Percentiles rank a stretch among this genome's conserved stretches.
phyloP scores from a whole-genome alignment of 78 protist genomes.

The Anaeramoeba flamelloides region DNA sequence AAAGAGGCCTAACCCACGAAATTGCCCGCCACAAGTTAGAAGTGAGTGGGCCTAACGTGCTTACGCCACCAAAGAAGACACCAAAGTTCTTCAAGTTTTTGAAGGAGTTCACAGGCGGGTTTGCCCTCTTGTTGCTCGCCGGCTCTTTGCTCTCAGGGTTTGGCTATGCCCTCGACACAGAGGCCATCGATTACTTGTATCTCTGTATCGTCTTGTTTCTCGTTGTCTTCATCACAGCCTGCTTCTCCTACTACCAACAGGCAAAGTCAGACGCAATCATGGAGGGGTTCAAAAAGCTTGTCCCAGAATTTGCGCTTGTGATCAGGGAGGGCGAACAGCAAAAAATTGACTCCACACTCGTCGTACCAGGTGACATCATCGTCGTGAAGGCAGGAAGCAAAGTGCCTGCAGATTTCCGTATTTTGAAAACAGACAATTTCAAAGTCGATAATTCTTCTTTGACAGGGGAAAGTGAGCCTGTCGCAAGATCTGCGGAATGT shows the following conservation, averaged over 20 bases:
- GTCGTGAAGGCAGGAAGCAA: slow-evolving; percentile 45
- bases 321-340: slow-evolving; percentile 27
- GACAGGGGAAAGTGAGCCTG: slow-evolving; percentile 86
- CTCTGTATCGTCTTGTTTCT: slow-evolving; percentile 53
- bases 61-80: neutral
- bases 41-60: neutral
- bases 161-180: neutral
- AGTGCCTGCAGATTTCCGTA: slow-evolving; percentile 37
- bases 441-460: slow-evolving; percentile 43
- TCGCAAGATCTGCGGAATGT: slow-evolving; percentile 24
- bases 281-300: slow-evolving; percentile 45
- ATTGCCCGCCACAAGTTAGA: neutral
- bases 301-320: slow-evolving; percentile 43
- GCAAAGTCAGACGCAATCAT: slow-evolving; percentile 45
- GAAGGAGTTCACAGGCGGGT: neutral
- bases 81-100: neutral
- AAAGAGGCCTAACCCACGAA: neutral
- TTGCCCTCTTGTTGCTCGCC: neutral
- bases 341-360: slow-evolving; percentile 11
- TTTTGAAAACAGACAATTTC: slow-evolving; percentile 18
- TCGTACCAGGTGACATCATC: slow-evolving; percentile 68
- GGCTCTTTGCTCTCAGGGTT: neutral
- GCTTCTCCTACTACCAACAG: slow-evolving; percentile 63
- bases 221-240: slow-evolving; percentile 64
- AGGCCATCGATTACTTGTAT: neutral